Evolutionary conservation across 176 grass and related monocot genomes (phyloP).

Genomic region (Areca catechu): DNA sequence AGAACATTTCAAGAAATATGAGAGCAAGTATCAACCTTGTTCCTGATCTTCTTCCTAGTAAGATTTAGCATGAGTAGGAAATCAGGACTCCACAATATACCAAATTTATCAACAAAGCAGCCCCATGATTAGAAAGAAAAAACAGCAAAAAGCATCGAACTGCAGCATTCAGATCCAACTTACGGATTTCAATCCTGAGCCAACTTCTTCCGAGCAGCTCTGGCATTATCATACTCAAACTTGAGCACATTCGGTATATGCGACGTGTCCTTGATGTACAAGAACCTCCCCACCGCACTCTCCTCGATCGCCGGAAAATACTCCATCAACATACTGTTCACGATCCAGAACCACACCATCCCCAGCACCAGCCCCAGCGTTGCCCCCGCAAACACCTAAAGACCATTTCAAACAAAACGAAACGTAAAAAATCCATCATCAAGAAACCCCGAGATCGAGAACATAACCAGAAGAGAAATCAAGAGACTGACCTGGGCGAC

Average conservation of each 20-base stretch:
- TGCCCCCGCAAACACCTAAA: conserved; percentile 74
- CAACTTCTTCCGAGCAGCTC: conserved; percentile 84
- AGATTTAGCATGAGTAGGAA: too few relatives aligned
- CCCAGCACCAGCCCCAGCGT: conserved; percentile 64
- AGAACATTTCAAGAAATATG: too few relatives aligned
- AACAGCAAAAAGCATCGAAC: background rate
- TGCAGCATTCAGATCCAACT: background rate
- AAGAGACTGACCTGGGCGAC: conserved; percentile 48
- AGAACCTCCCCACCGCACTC: conserved; percentile 56
- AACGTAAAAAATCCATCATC: background rate
- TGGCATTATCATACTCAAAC: conserved; percentile 96
- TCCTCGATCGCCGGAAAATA: conserved; percentile 93
- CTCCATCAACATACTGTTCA: conserved; percentile 60
- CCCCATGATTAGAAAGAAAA: too few relatives aligned
- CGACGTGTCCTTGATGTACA: conserved; percentile 92
- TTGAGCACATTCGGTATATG: conserved; percentile 85
- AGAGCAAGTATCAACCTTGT: too few relatives aligned
- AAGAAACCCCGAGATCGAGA: too few relatives aligned
- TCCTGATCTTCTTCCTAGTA: too few relatives aligned
- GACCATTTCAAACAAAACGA: background rate
- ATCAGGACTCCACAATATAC: too few relatives aligned
- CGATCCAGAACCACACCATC: conserved; percentile 86
- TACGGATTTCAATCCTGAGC: conserved; percentile 58
- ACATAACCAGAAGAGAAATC: too few relatives aligned
- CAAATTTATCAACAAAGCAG: too few relatives aligned